A percentile compares a stretch with the other conserved stretches of the same genome.
Conservation (phyloP, 768 basidiomycete species). For the Russula emetica region DNA sequence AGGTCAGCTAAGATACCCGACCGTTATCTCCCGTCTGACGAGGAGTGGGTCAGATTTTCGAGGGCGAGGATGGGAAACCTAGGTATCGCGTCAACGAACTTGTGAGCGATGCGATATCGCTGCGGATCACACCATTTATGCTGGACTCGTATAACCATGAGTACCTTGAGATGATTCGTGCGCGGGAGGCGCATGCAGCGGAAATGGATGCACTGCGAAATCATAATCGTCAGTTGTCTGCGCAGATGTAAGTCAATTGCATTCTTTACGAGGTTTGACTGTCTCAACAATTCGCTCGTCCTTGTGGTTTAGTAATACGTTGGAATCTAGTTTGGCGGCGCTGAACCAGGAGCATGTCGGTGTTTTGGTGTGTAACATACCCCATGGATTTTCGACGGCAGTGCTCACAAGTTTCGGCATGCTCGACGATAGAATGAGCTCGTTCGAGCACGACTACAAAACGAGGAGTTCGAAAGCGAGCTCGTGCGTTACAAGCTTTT, state of each 20-base stretch:
- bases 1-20: slow-evolving; percentile 36
- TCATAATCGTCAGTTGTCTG: slow-evolving; percentile 67
- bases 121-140: slow-evolving; percentile 94
- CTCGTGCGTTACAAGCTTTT: slow-evolving; percentile 91
- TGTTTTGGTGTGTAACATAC: slow-evolving; percentile 45
- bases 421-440: slow-evolving; percentile 67
- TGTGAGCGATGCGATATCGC: slow-evolving; percentile 77
- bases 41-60: slow-evolving; percentile 1
- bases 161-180: slow-evolving; percentile 75
- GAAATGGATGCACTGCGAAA: slow-evolving; percentile 82
- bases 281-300: background rate
- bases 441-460: slow-evolving; percentile 80
- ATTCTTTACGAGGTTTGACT: background rate
- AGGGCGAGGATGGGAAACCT: slow-evolving; percentile 19
- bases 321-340: slow-evolving; percentile 76
- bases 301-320: slow-evolving; percentile 55
- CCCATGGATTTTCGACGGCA: background rate
- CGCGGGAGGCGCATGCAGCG: slow-evolving; percentile 74
- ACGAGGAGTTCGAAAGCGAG: slow-evolving; percentile 91
- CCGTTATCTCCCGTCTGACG: background rate
- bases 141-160: slow-evolving; percentile 85
- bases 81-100: slow-evolving; percentile 74
- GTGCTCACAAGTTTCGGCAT: slow-evolving; percentile 31
- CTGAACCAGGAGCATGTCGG: slow-evolving; percentile 81
- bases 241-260: slow-evolving; percentile 64